Percentiles rank a stretch among this genome's conserved stretches.
Conservation (phyloP, 2,329 filamentous ascomycete genomes). For the Monosporascus cannonballus region DNA sequence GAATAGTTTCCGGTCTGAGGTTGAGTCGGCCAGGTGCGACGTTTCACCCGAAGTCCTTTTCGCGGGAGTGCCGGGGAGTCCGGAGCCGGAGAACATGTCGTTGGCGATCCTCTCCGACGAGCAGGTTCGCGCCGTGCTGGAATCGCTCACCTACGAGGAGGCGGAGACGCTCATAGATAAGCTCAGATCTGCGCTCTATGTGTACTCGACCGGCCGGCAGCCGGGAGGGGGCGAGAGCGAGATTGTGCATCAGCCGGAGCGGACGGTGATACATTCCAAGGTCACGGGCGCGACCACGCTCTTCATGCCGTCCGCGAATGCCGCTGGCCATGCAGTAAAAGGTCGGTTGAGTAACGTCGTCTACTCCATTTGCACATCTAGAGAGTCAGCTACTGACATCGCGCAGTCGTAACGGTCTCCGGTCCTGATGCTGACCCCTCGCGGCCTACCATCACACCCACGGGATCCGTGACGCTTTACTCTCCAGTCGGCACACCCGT, state of each 20-base stretch:
- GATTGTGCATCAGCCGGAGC: conserved; percentile 49
- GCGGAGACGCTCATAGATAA: conserved; percentile 44
- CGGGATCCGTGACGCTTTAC: conserved; percentile 66
- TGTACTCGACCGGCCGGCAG: conserved; percentile 54
- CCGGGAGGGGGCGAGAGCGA: conserved; percentile 32
- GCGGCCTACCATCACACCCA: conserved; percentile 40
- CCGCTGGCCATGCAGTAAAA: conserved; percentile 62
- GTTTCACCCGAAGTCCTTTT: too few relatives aligned
- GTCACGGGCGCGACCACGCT: conserved; percentile 53
- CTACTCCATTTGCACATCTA: background rate
- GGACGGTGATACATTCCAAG: conserved; percentile 41
- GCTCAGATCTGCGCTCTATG: conserved; percentile 48
- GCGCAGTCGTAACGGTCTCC: conserved; percentile 56
- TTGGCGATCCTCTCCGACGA: conserved; percentile 53
- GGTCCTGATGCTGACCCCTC: conserved; percentile 29
- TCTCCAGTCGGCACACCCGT: conserved; percentile 53
- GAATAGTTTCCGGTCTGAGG: too few relatives aligned
- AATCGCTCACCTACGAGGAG: conserved; percentile 46
- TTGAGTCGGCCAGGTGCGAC: too few relatives aligned
- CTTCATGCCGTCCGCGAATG: conserved; percentile 68
- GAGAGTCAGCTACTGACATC: conserved; percentile 2
- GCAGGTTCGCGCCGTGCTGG: conserved; percentile 48
- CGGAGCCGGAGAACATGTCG: conserved; percentile 36
- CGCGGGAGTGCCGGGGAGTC: background rate
- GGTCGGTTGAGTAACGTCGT: conserved; percentile 29